Percentiles rank a stretch among this genome's conserved stretches.
phyloP scores from a whole-genome alignment of 164 flowering plant species.

The Malania oleifera region DNA sequence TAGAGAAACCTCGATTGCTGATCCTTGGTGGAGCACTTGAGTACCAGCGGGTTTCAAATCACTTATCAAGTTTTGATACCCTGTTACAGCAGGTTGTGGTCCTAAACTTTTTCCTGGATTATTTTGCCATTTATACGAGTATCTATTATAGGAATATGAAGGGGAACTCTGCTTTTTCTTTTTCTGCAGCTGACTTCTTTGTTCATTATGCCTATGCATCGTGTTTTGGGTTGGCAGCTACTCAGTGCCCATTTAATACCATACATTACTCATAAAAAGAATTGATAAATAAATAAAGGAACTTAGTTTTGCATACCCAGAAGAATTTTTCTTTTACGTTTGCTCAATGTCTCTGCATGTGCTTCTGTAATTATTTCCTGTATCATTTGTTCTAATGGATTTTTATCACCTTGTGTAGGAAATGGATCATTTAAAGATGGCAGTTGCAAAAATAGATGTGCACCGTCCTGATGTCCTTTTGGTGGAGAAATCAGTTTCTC shows the following conservation, averaged over 20 bases:
- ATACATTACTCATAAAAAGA: too few relatives aligned
- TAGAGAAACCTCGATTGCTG: slow-evolving; percentile 68
- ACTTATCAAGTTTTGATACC: slow-evolving; percentile 84
- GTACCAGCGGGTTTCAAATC: slow-evolving; percentile 86
- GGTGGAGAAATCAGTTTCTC: slow-evolving; percentile 94
- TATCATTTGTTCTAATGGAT: slow-evolving; percentile 11
- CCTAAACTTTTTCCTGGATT: slow-evolving; percentile 2
- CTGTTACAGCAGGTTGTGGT: slow-evolving; percentile 79
- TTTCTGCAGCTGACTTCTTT: too few relatives aligned
- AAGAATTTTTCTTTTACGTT: neutral
- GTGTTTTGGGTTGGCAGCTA: too few relatives aligned
- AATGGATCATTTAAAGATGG: slow-evolving; percentile 97
- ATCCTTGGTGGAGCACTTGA: slow-evolving; percentile 97
- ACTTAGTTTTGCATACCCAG: neutral
- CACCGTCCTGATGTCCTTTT: slow-evolving; percentile 80
- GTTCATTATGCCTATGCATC: too few relatives aligned
- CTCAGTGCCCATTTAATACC: too few relatives aligned
- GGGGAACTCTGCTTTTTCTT: neutral
- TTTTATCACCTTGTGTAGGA: slow-evolving; percentile 42
- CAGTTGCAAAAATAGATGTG: slow-evolving; percentile 83
- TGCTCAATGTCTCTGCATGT: neutral
- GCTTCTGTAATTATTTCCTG: neutral
- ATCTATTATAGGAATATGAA: neutral
- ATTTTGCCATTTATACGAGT: neutral
- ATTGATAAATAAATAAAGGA: too few relatives aligned